phyloP scores from a whole-genome alignment of 352 stramenopile species.

The Phytophthora podocarpi region DNA sequence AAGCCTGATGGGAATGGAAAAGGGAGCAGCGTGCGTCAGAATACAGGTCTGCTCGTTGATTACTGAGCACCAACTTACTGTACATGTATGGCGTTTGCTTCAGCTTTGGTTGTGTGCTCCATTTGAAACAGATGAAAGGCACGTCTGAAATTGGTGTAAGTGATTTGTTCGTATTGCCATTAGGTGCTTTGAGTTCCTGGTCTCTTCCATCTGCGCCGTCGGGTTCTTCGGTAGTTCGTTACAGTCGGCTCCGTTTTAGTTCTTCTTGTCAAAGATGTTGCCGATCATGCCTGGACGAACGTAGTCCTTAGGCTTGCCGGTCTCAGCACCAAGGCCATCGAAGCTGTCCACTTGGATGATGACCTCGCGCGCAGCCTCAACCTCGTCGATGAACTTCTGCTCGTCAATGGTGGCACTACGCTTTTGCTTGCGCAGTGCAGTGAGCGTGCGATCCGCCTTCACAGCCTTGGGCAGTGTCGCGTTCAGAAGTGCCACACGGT shows the following conservation, averaged over 20 bases:
- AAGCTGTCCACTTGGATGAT: slow-evolving; percentile 98
- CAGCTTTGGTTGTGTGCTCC: background rate
- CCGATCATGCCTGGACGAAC: slow-evolving; percentile 87
- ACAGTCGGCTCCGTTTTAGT: slow-evolving; percentile 21
- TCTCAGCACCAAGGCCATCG: slow-evolving; percentile 85
- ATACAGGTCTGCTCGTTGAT: slow-evolving; percentile 13
- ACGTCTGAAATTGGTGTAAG: background rate
- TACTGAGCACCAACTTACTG: background rate
- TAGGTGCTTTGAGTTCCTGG: background rate
- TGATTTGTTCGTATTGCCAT: slow-evolving; percentile 3
- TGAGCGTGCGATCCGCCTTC: slow-evolving; percentile 93
- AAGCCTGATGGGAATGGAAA: slow-evolving; percentile 2
- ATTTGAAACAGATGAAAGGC: background rate
- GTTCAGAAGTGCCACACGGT: slow-evolving; percentile 80
- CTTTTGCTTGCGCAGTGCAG: slow-evolving; percentile 94
- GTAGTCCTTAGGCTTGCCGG: slow-evolving; percentile 84
- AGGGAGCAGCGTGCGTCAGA: slow-evolving; percentile 2
- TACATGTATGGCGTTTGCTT: background rate
- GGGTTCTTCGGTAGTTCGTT: slow-evolving; percentile 7
- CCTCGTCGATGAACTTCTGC: slow-evolving; percentile 94
- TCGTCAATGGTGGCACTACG: slow-evolving; percentile 92
- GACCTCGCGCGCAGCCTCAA: slow-evolving; percentile 94
- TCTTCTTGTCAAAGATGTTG: slow-evolving; percentile 52
- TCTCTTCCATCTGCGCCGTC: slow-evolving; percentile 2
- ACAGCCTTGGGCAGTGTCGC: slow-evolving; percentile 84